Evolutionary conservation across 768 basidiomycete species (phyloP).

Genomic region (Brasilioporus rufonigricans): DNA sequence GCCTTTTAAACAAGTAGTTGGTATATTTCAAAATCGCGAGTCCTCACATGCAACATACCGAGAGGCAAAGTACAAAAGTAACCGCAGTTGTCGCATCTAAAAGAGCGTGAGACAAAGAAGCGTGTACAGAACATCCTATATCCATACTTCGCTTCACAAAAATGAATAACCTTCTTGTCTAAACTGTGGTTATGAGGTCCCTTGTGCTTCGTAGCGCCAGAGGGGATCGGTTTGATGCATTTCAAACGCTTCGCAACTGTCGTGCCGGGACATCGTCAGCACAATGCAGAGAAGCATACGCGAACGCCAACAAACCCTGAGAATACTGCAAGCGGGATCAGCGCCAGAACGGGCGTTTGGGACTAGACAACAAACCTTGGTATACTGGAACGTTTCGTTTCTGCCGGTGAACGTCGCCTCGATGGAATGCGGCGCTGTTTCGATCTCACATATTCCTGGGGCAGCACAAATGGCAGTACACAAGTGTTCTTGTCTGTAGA

Average conservation of each 20-base stretch:
- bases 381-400: slow-evolving; percentile 63
- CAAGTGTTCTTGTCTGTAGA: slow-evolving; percentile 48
- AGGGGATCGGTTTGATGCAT: slow-evolving; percentile 46
- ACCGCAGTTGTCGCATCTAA: slow-evolving; percentile 52
- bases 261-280: not conserved
- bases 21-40: not conserved
- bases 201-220: slow-evolving; percentile 41
- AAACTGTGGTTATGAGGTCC: slow-evolving; percentile 50
- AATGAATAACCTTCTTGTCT: slow-evolving; percentile 48
- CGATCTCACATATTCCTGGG: slow-evolving; percentile 28
- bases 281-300: not conserved
- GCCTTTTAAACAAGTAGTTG: slow-evolving; percentile 32
- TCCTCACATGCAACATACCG: slow-evolving; percentile 33
- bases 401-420: slow-evolving; percentile 60
- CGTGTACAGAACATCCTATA: not conserved
- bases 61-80: slow-evolving; percentile 59
- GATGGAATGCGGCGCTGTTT: slow-evolving; percentile 50
- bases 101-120: not conserved
- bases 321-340: slow-evolving; percentile 39
- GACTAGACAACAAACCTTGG: slow-evolving; percentile 43
- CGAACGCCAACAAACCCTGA: slow-evolving; percentile 39
- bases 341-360: not conserved
- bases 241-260: slow-evolving; percentile 49
- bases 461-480: slow-evolving; percentile 44
- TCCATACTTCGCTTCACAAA: slow-evolving; percentile 47